These are phyloP conservation scores for Termitomyces sp. DNA, from an alignment of 768 basidiomycete species.

Conservation along the genomic window DNA sequence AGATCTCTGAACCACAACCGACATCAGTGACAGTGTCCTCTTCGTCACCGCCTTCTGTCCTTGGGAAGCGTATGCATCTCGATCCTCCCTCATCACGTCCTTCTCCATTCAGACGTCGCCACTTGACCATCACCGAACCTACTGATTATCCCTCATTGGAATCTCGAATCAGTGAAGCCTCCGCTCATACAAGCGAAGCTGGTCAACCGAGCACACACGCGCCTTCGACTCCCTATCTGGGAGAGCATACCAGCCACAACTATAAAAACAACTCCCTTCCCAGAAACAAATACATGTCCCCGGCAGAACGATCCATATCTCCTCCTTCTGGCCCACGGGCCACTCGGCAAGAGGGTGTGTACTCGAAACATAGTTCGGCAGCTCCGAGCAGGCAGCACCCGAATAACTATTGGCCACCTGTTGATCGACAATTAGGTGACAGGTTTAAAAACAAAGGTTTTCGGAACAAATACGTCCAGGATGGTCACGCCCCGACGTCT, in stretches of 20 bases:
- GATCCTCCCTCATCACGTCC: not conserved
- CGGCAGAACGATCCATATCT: not conserved
- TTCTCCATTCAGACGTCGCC: not conserved
- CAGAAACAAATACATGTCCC: not conserved
- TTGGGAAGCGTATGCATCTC: constrained; percentile 5
- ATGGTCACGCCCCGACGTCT: not conserved
- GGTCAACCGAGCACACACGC: not conserved
- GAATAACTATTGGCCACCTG: not conserved
- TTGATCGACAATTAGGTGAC: not conserved
- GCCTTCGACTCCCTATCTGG: not conserved
- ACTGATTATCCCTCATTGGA: not conserved
- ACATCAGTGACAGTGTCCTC: not conserved
- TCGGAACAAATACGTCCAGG: not conserved
- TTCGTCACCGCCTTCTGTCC: not conserved
- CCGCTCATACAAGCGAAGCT: not conserved
- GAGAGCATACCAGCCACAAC: not conserved
- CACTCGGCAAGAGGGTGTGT: not conserved
- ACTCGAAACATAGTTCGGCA: not conserved
- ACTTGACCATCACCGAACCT: not conserved
- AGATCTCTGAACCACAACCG: not conserved
- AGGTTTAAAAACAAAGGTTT: not conserved
- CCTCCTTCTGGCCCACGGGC: constrained; percentile 5
- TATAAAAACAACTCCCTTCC: not conserved
- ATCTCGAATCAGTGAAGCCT: constrained; percentile 1
- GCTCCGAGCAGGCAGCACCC: not conserved